These are phyloP conservation scores for Stephanodiscus minutulus DNA, from an alignment of 108 stramenopile genomes.

Conservation along the genomic window DNA sequence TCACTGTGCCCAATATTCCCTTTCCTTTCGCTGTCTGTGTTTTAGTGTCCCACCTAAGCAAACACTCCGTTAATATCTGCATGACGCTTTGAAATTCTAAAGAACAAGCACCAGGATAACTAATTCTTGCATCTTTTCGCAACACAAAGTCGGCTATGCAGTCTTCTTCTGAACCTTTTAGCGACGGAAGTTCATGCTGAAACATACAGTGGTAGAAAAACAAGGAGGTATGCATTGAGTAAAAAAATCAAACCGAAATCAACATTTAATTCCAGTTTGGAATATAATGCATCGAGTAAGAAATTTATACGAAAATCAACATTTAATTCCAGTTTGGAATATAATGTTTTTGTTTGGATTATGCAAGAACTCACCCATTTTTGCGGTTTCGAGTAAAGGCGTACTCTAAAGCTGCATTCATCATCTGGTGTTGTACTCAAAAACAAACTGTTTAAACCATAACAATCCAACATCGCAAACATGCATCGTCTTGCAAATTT, in stretches of 20 bases:
- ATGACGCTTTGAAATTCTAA: slow-evolving; percentile 28
- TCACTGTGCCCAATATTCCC: slow-evolving; percentile 18
- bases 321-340: background rate
- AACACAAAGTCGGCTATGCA: slow-evolving; percentile 21
- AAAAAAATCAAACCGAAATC: background rate
- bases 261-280: background rate
- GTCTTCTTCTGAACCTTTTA: slow-evolving; percentile 10
- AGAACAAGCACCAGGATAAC: slow-evolving; percentile 28
- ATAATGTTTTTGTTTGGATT: too few relatives aligned
- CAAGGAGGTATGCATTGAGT: too few relatives aligned
- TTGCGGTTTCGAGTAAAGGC: background rate
- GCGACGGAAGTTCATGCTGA: slow-evolving; percentile 6
- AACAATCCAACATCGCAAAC: too few relatives aligned
- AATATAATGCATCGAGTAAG: too few relatives aligned
- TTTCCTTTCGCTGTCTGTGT: slow-evolving; percentile 13
- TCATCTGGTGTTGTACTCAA: too few relatives aligned
- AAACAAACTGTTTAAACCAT: slow-evolving; percentile 28
- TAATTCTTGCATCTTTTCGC: slow-evolving; percentile 2
- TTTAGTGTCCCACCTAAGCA: slow-evolving; percentile 31
- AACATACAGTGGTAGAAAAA: background rate
- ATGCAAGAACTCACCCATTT: background rate
- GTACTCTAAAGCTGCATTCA: slow-evolving; percentile 24
- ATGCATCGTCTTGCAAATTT: too few relatives aligned
- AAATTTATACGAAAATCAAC: background rate
- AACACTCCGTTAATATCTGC: slow-evolving; percentile 17